Percentiles rank a stretch among this genome's conserved stretches.
Evolutionary conservation across 306 rosid species (phyloP).

Genomic region (Lathyrus oleraceus): DNA sequence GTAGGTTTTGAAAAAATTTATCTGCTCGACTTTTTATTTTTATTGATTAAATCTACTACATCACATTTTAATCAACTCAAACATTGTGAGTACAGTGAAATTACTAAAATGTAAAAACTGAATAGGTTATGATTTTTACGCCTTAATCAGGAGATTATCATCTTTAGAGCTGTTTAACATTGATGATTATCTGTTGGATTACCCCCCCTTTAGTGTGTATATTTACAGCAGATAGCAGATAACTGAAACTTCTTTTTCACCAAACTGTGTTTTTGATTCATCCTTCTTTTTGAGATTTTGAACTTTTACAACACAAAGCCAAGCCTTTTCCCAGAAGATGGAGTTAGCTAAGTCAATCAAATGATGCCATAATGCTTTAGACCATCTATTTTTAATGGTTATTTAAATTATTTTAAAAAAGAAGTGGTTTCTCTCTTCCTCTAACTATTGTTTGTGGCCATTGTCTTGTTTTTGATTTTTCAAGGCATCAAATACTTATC

Average conservation of each 20-base stretch:
- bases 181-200: conserved; percentile 14
- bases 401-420: neutral
- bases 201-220: neutral
- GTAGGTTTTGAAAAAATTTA: conserved; percentile 5
- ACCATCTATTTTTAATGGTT: conserved; percentile 11
- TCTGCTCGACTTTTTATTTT: neutral
- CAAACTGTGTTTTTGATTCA: conserved; percentile 22
- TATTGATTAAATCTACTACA: neutral
- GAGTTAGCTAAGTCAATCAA: neutral
- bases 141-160: neutral
- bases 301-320: conserved; percentile 12
- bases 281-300: neutral
- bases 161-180: conserved; percentile 6
- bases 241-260: neutral
- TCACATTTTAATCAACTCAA: neutral
- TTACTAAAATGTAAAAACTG: neutral
- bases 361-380: neutral
- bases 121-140: neutral
- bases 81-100: neutral
- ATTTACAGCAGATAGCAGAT: neutral
- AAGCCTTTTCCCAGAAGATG: neutral
- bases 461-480: neutral
- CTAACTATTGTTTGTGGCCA: neutral
- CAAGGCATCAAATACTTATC: neutral
- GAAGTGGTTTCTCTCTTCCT: neutral